A percentile compares a stretch with the other conserved stretches of the same genome.
Conservation (phyloP, 2,329 filamentous ascomycete species). For the Fusarium odoratissimum region DNA sequence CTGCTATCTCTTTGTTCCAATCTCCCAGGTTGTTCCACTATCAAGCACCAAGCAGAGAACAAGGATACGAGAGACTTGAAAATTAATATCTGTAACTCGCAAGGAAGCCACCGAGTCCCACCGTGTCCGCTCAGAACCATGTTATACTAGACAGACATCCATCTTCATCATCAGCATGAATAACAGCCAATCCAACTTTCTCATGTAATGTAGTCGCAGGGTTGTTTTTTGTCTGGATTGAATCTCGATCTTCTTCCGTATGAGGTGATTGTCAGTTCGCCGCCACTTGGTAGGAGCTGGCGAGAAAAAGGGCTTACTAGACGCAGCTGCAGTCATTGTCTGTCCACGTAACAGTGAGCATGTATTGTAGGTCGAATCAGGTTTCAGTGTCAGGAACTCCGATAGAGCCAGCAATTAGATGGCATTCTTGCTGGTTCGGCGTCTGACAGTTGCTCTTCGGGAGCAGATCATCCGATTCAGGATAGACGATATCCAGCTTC, state of each 20-base stretch:
- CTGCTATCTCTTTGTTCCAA: neutral
- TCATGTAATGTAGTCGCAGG: neutral
- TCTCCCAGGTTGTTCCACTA: neutral
- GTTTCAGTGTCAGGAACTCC: no score
- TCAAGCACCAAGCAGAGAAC: neutral
- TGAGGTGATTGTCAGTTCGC: neutral
- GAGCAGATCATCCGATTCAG: neutral
- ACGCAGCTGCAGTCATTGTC: no score
- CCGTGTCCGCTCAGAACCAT: neutral
- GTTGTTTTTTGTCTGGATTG: neutral
- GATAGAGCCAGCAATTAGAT: neutral
- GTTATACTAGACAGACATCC: neutral
- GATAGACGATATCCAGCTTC: neutral
- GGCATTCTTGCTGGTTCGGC: neutral
- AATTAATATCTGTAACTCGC: neutral
- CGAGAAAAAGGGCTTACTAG: no score
- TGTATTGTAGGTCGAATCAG: no score
- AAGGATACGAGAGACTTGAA: neutral
- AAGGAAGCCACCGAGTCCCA: neutral
- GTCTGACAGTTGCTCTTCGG: neutral
- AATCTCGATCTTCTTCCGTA: no score
- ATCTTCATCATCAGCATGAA: neutral
- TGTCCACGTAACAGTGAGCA: no score
- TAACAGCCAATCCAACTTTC: neutral
- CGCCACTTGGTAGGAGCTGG: no score